These are phyloP conservation scores for Pestalotiopsis sp. DNA, from an alignment of 2,329 filamentous ascomycete genomes.

Conservation along the genomic window DNA sequence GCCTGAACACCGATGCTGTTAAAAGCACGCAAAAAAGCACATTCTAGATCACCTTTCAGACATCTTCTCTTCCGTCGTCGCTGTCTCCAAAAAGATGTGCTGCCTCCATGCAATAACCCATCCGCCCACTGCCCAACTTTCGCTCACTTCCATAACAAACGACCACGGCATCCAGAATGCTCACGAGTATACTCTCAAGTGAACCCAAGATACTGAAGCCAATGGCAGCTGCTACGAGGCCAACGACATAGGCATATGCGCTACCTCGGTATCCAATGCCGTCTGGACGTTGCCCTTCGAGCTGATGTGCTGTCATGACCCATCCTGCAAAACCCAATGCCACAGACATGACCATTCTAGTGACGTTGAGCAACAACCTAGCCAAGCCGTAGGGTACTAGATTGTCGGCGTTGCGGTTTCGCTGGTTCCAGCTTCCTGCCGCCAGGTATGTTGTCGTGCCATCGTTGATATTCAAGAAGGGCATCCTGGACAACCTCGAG, in stretches of 20 bases:
- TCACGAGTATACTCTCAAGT: conserved; percentile 85
- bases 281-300: conserved; percentile 62
- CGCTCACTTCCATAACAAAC: conserved; percentile 95
- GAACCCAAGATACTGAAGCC: conserved; percentile 92
- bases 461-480: conserved; percentile 73
- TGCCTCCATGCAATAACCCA: conserved; percentile 89
- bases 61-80: conserved; percentile 35
- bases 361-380: conserved; percentile 89
- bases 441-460: conserved; percentile 77
- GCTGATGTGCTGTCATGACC: conserved; percentile 85
- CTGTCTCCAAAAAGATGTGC: conserved; percentile 81
- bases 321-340: conserved; percentile 93
- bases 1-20: conserved; percentile 5
- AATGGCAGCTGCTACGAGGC: conserved; percentile 88
- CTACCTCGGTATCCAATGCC: conserved; percentile 70
- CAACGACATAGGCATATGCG: conserved; percentile 92
- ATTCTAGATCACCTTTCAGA: conserved; percentile 19
- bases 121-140: conserved; percentile 66
- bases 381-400: conserved; percentile 88
- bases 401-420: conserved; percentile 48
- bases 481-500: conserved; percentile 78
- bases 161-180: conserved; percentile 84
- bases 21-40: neutral
- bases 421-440: conserved; percentile 51
- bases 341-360: conserved; percentile 87